Evolutionary conservation across 2,329 filamentous ascomycete genomes (phyloP).

Genomic region (Dactylonectria estremocensis): DNA sequence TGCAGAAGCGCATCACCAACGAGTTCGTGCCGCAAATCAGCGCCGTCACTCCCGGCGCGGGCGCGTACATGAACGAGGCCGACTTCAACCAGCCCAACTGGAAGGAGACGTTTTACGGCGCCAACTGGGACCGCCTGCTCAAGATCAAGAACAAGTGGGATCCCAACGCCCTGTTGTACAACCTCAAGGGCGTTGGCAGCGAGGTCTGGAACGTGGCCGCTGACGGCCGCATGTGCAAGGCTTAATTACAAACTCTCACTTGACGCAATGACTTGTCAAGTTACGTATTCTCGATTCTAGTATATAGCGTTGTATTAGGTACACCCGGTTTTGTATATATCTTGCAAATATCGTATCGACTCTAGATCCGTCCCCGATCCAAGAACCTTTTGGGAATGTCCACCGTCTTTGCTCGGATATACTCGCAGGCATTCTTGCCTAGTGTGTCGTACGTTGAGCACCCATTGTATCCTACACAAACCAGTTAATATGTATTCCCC

Average conservation of each 20-base stretch:
- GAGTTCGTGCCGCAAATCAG: constrained; percentile 47
- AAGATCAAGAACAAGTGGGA: constrained; percentile 68
- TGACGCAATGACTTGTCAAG: neutral
- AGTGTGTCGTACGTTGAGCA: constrained; percentile 47
- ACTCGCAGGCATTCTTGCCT: constrained; percentile 50
- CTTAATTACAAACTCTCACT: neutral
- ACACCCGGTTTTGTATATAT: neutral
- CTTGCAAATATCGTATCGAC: neutral
- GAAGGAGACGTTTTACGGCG: constrained; percentile 62
- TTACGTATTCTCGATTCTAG: neutral
- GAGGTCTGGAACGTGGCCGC: constrained; percentile 59
- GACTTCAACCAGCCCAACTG: constrained; percentile 62
- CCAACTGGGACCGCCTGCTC: constrained; percentile 60
- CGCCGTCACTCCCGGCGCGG: constrained; percentile 58
- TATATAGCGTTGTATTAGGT: constrained; percentile 16
- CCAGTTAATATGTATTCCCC: neutral
- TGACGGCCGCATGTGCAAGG: constrained; percentile 40
- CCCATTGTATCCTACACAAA: neutral
- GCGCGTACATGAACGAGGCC: constrained; percentile 68
- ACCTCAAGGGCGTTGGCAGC: constrained; percentile 64
- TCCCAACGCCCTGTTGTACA: constrained; percentile 62
- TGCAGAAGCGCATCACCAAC: constrained; percentile 51
- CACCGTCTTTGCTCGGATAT: constrained; percentile 47
- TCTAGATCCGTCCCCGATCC: constrained; percentile 43
- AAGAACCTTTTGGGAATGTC: constrained; percentile 48